phyloP scores from a whole-genome alignment of 2,329 filamentous ascomycete genomes.

The Fusarium circinatum region DNA sequence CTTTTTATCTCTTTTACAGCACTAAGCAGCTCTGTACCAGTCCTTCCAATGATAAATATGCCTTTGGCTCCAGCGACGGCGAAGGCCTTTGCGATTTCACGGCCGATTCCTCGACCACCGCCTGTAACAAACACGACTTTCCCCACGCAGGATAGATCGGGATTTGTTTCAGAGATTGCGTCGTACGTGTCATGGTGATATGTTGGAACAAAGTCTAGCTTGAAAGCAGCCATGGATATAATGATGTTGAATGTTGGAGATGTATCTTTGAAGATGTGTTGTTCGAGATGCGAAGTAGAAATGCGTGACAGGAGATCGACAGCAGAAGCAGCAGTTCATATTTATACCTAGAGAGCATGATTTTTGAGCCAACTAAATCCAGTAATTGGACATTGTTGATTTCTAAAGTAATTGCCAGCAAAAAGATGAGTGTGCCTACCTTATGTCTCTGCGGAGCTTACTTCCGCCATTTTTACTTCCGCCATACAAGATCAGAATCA shows the following conservation, averaged over 20 bases:
- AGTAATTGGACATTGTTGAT: neutral
- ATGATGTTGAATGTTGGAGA: too few relatives aligned
- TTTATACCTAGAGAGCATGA: neutral
- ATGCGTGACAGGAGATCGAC: neutral
- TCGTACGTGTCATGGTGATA: neutral
- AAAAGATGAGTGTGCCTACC: neutral
- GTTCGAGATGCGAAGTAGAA: neutral
- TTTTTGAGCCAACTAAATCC: accelerated
- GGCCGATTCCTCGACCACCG: neutral
- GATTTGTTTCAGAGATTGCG: neutral
- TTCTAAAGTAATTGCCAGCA: neutral
- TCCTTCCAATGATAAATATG: neutral
- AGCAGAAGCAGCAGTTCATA: neutral
- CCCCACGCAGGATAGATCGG: neutral
- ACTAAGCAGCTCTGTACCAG: neutral
- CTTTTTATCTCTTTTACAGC: neutral
- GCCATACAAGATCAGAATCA: neutral
- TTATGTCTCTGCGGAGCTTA: neutral
- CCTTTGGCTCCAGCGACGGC: neutral
- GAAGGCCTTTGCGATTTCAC: neutral
- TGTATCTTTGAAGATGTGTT: neutral
- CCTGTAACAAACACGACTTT: neutral
- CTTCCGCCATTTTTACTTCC: neutral
- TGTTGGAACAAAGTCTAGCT: neutral
- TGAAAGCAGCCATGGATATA: neutral